Conservation (phyloP, 192 early-diverging fungal species). For the Backusella luteola region DNA sequence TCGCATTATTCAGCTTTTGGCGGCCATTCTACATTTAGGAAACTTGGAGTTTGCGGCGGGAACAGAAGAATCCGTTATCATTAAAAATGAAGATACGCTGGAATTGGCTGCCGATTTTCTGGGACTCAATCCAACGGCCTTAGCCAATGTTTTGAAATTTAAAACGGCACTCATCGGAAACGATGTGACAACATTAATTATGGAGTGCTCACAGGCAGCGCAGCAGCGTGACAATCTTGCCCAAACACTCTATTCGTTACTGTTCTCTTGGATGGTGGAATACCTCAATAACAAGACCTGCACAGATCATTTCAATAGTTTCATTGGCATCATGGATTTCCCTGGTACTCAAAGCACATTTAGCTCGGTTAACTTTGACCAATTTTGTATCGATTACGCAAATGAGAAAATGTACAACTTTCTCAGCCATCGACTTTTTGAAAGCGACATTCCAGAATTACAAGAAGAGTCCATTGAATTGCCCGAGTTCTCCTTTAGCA, state of each 20-base stretch:
- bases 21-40: conserved; percentile 87
- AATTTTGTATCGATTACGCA: conserved; percentile 64
- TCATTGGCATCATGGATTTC: conserved; percentile 83
- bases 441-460: conserved; percentile 44
- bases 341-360: conserved; percentile 59
- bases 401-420: conserved; percentile 66
- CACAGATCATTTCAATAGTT: conserved; percentile 64
- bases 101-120: conserved; percentile 76
- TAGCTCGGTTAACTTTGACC: conserved; percentile 52
- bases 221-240: conserved; percentile 82
- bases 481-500: conserved; percentile 54
- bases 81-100: conserved; percentile 75
- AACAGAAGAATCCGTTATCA: conserved; percentile 67
- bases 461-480: conserved; percentile 52
- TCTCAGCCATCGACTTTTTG: conserved; percentile 47
- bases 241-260: conserved; percentile 75
- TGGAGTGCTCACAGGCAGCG: conserved; percentile 72
- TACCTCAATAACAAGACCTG: conserved; percentile 83
- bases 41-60: conserved; percentile 70
- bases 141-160: conserved; percentile 74
- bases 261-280: conserved; percentile 89
- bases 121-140: conserved; percentile 64
- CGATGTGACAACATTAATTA: conserved; percentile 85
- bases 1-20: conserved; percentile 77
- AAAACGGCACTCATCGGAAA: conserved; percentile 78